Evolutionary conservation across 2,329 filamentous ascomycete species (phyloP).

Genomic region (Didymella keratinophila): DNA sequence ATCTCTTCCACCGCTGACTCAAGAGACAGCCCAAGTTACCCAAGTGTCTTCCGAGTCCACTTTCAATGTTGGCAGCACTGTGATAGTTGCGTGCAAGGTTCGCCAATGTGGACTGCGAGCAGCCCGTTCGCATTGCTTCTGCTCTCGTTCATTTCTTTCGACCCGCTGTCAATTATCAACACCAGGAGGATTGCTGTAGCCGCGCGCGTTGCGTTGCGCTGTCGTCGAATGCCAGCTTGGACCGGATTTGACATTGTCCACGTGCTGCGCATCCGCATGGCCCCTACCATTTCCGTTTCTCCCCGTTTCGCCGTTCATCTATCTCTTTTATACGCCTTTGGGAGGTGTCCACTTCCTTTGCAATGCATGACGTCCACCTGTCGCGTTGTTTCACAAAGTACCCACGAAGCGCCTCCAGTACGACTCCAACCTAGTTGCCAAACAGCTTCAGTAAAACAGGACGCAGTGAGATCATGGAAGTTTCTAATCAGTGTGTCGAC

Average conservation of each 20-base stretch:
- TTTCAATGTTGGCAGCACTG: neutral
- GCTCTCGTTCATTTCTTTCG: slow-evolving; percentile 4
- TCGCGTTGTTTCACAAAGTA: neutral
- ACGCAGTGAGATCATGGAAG: slow-evolving; percentile 10
- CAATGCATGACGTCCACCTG: neutral
- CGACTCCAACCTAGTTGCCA: neutral
- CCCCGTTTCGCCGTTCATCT: neutral
- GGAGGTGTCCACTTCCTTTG: neutral
- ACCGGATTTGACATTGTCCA: neutral
- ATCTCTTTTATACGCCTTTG: neutral
- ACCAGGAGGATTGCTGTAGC: slow-evolving; percentile 5
- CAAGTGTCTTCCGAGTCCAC: neutral
- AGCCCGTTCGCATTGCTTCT: neutral
- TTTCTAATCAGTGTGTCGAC: slow-evolving; percentile 5
- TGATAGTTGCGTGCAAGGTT: neutral
- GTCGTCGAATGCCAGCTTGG: neutral
- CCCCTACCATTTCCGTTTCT: neutral
- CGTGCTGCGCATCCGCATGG: neutral
- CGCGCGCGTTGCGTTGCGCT: slow-evolving; percentile 4
- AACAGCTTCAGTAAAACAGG: neutral
- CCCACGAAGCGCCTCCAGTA: neutral
- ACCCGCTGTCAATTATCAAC: slow-evolving; percentile 2
- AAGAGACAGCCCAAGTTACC: slow-evolving; percentile 3
- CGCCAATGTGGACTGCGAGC: neutral
- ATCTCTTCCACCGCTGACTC: neutral